Percentiles rank a stretch among this genome's conserved stretches.
Evolutionary conservation across 2,329 filamentous ascomycete species (phyloP).

Genomic region (Colletotrichum lentis): DNA sequence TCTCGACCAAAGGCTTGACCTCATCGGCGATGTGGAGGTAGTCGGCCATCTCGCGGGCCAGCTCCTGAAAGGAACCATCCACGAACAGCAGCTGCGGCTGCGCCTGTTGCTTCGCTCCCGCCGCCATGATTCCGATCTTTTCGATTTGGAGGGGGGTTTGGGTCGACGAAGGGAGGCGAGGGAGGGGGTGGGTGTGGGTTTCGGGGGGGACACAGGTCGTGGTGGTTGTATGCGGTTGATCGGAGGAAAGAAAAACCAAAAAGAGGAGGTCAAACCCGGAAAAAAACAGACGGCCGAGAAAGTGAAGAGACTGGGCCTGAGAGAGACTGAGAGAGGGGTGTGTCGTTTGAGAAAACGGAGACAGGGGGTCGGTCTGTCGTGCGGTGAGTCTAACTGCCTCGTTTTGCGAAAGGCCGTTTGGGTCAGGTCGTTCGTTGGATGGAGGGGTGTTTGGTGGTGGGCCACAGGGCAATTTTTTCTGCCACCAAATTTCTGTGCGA

Average conservation of each 20-base stretch:
- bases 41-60: constrained; percentile 91
- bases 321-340: constrained; percentile 25
- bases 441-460: constrained; percentile 35
- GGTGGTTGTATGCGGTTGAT: constrained; percentile 30
- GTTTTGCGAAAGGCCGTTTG: constrained; percentile 32
- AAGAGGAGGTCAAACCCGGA: constrained; percentile 38
- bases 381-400: constrained; percentile 30
- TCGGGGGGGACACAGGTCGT: constrained; percentile 26
- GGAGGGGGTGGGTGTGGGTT: constrained; percentile 30
- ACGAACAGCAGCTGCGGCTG: constrained; percentile 74
- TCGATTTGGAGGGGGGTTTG: constrained; percentile 19
- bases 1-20: constrained; percentile 75
- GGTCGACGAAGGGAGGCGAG: constrained; percentile 28
- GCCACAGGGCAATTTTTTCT: constrained; percentile 34
- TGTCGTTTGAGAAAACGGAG: constrained; percentile 35
- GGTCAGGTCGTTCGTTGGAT: constrained; percentile 27
- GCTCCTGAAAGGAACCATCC: constrained; percentile 93
- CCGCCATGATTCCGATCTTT: constrained; percentile 43
- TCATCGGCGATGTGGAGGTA: constrained; percentile 88
- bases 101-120: constrained; percentile 51
- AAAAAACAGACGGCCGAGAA: constrained; percentile 35
- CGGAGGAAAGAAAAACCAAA: constrained; percentile 37
- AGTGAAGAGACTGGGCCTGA: constrained; percentile 19
- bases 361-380: constrained; percentile 37
- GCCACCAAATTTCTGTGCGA: constrained; percentile 35